Conservation (phyloP, 1,284 basidiomycete species). For the Entoloma clypeatum region DNA sequence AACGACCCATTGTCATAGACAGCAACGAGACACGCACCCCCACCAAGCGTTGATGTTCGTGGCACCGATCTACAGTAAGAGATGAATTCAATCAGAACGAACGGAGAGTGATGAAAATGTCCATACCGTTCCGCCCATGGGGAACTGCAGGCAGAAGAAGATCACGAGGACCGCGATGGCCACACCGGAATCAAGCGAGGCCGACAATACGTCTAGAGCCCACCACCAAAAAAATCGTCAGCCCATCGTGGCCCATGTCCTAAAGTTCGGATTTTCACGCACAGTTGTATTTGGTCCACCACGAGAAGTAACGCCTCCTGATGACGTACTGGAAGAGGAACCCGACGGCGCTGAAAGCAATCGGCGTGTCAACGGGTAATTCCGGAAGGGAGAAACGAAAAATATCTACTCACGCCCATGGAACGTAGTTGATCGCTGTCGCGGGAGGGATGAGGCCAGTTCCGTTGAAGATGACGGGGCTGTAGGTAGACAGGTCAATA, state of each 20-base stretch:
- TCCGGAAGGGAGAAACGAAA: too few species aligned
- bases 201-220: conserved; percentile 52
- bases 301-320: conserved; percentile 54
- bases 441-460: conserved; percentile 56
- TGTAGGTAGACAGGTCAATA: not conserved
- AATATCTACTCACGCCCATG: conserved; percentile 38
- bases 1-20: not conserved
- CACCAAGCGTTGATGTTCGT: conserved; percentile 46
- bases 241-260: not conserved
- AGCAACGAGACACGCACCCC: conserved; percentile 31
- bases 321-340: conserved; percentile 66
- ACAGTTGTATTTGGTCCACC: conserved; percentile 66
- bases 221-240: not conserved
- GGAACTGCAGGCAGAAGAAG: conserved; percentile 69
- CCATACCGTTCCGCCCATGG: conserved; percentile 42
- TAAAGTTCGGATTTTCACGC: not conserved
- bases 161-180: conserved; percentile 55
- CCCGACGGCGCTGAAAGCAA: conserved; percentile 37
- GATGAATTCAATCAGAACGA: not conserved
- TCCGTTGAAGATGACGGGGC: conserved; percentile 54
- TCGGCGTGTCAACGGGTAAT: not conserved
- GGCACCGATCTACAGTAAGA: conserved; percentile 36
- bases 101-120: not conserved
- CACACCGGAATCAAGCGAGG: conserved; percentile 57
- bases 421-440: conserved; percentile 51